Evolutionary conservation across 202 grass and related monocot species (phyloP), one percentile per base, ranked within the genome.

Genomic region (Digitaria exilis): DNA sequence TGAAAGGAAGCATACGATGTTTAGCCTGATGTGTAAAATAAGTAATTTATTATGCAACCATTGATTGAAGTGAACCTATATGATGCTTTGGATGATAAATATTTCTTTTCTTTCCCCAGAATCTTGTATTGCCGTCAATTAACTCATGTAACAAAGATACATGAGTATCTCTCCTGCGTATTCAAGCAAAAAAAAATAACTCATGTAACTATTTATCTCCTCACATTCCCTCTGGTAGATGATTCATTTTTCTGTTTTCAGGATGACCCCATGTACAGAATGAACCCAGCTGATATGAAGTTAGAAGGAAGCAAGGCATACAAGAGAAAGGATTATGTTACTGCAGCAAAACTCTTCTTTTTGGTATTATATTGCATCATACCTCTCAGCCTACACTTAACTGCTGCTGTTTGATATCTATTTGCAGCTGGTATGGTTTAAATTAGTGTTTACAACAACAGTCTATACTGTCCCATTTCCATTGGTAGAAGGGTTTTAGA

Each of bases 311-410:
- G n/a, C 54, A 66, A 85, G 54, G 61, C 73, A 79, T 78, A 45
- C 71, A 60, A 61, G 8, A 41, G 21, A 71, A 32, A 72, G 13
- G 50, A 79, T 50, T 85, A 72, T 73, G 6, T 15, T 61, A n/a
- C 55, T 57, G 73, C 86, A 71, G 24, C 60, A 17, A 60, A 34
- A 21, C 44, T 79, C 65, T 85, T 79, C 34, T 50, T 24, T 4
- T 46, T 62, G 83, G 83, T 85, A 77, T 57, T 57, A 30, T 79
- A 30, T 85, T 72, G 45, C 8, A 31, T 21, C 44, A 72, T 31
- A 18, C 37, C 18, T 66, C 35, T 66, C 18, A 66, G 63, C 34
- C 17, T 41, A 39, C 32, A 11, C 63, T 65, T 21, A 37, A 65
- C 7, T 65, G 31, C 18, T 11, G 16, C 21, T 21, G 31, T 4